These are phyloP conservation scores for Keqinozyma sinolaborantium DNA, from an alignment of 1,139 yeast species.

Conservation along the genomic window DNA sequence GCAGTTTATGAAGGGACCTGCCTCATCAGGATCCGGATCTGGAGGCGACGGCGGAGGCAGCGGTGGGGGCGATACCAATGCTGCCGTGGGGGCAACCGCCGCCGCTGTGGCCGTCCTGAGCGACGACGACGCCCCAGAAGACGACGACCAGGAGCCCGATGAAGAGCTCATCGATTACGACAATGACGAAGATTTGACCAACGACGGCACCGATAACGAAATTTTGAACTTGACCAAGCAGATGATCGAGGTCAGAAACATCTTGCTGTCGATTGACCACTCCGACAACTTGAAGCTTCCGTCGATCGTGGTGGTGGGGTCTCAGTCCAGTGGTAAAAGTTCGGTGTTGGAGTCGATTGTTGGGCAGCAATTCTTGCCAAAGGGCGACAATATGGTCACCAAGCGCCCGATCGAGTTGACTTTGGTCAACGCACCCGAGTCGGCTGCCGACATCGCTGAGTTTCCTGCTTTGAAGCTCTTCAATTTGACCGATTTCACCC, in stretches of 20 bases:
- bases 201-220: conserved; percentile 58
- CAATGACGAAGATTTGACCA: conserved; percentile 37
- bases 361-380: conserved; percentile 91
- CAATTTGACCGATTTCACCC: conserved; percentile 80
- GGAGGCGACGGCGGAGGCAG: conserved; percentile 14
- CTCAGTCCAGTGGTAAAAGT: conserved; percentile 95
- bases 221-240: conserved; percentile 87
- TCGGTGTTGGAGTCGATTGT: conserved; percentile 92
- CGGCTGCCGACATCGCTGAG: conserved; percentile 87
- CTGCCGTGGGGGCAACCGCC: conserved; percentile 44
- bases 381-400: conserved; percentile 94
- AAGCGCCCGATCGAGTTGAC: conserved; percentile 94
- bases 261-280: conserved; percentile 74
- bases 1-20: conserved; percentile 31
- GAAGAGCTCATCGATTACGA: conserved; percentile 18
- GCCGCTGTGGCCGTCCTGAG: conserved; percentile 42
- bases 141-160: conserved; percentile 10
- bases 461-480: conserved; percentile 86
- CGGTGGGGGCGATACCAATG: conserved; percentile 29
- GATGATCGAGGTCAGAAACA: conserved; percentile 91
- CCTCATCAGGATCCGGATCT: conserved; percentile 8
- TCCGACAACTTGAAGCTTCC: conserved; percentile 80
- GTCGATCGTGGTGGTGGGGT: conserved; percentile 93
- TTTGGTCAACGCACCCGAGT: conserved; percentile 76
- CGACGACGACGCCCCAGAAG: conserved; percentile 23